Conservation (phyloP, 345 rosid species). For the Salix purpurea region DNA sequence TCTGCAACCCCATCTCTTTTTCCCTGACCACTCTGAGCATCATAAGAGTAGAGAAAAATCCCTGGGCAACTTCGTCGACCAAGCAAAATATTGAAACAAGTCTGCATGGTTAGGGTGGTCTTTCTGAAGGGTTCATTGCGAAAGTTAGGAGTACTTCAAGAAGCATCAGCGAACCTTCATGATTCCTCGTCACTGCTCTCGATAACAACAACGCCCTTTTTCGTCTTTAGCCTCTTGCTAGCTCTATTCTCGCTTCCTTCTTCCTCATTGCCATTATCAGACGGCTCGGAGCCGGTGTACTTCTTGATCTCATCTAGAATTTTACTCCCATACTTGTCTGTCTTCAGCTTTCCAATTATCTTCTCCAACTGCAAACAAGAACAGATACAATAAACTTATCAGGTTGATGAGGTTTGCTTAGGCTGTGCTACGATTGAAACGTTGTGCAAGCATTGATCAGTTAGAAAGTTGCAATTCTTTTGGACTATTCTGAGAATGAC, state of each 20-base stretch:
- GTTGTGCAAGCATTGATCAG: neutral
- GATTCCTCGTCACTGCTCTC: constrained; percentile 54
- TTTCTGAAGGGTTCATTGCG: too few relatives aligned
- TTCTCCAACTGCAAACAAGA: constrained; percentile 68
- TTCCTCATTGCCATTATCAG: constrained; percentile 29
- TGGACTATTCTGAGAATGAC: too few relatives aligned
- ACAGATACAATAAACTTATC: neutral
- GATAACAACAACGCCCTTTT: constrained; percentile 40
- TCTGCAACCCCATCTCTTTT: too few relatives aligned
- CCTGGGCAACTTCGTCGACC: too few relatives aligned
- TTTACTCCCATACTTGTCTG: constrained; percentile 64
- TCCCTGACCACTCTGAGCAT: too few relatives aligned
- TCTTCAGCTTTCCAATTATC: constrained; percentile 76
- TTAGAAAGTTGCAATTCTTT: neutral
- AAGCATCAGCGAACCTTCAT: neutral
- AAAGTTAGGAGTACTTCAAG: too few relatives aligned
- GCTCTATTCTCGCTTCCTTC: constrained; percentile 27
- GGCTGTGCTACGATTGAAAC: neutral
- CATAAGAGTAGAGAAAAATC: too few relatives aligned
- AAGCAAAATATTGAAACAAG: too few relatives aligned
- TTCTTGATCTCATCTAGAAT: constrained; percentile 63
- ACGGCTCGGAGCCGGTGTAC: constrained; percentile 9
- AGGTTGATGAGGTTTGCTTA: neutral
- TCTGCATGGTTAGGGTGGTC: too few relatives aligned
- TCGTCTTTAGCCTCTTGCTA: constrained; percentile 57